Base-by-base conservation (phyloP, 108 stramenopile genomes). In the Nitzschia sp. region DNA sequence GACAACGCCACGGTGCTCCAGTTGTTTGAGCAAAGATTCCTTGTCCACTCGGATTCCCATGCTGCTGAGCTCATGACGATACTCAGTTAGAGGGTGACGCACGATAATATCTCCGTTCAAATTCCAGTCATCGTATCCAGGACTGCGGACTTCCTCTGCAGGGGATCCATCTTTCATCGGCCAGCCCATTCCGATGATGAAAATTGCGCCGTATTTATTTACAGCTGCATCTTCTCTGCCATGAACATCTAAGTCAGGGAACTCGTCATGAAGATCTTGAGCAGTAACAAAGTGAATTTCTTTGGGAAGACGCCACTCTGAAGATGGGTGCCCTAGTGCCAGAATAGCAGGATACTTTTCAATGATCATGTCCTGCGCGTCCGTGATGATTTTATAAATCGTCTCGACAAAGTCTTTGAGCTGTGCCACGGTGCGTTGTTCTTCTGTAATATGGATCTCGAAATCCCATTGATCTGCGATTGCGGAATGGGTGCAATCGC, bases 101-200 rank as follows among this genome's bases (percentile, higher is more conserved):
- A 66, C 63, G 25, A 66, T 23, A n/a, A 62, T 50, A 28, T 52
- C 60, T 13, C 56, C 46, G 38, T 58, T 58, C 27, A 58, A 45
- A 69, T 58, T 53, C 80, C 80, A 81, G 57, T 85, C 83, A 33
- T 85, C 83, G 54, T 85, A 85, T 0, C 50, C 66, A n/a, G 83
- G 80, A 4, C 73, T 45, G 11, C 80, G 41, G 19, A 78, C 73
- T 58, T 85, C 80, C 44, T 84, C 77, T 6, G 79, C 53, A 17
- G 65, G 50, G 5, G 69, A 63, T 29, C 83, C 83, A 69, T 84
- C 79, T 0, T 41, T 53, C 77, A 80, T 78, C 2, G 83, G 74
- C 80, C 83, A 80, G 23, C 83, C 83, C 78, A 85, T 85, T 6
- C 83, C 83, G 25, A 78, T 54, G 19, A 85, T 79, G 47, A 85